Evolutionary conservation across 78 protist species (phyloP).

Genomic region (Chrysochromulina tobinii): DNA sequence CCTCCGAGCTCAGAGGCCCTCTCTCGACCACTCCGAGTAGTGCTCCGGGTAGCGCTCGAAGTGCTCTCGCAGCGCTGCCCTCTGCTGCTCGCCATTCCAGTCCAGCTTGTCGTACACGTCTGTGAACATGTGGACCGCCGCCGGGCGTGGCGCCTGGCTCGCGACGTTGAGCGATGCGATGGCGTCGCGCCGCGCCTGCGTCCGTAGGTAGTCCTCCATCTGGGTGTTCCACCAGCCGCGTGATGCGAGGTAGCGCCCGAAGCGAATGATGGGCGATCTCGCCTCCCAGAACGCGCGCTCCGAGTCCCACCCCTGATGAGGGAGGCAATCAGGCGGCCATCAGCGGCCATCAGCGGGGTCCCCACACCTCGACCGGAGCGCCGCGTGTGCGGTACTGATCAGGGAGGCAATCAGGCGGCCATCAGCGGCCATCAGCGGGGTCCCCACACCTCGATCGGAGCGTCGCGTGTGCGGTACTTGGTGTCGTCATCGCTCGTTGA

Average conservation of each 20-base stretch:
- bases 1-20: background rate
- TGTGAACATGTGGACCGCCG: slow-evolving; percentile 55
- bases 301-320: slow-evolving; percentile 19
- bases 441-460: slow-evolving; percentile 59
- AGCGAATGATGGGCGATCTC: slow-evolving; percentile 26
- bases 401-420: slow-evolving; percentile 13
- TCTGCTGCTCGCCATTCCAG: slow-evolving; percentile 55
- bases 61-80: background rate
- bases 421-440: background rate
- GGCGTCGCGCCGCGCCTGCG: slow-evolving; percentile 35
- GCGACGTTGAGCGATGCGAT: slow-evolving; percentile 61
- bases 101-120: slow-evolving; percentile 83
- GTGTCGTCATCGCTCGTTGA: slow-evolving; percentile 92
- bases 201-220: background rate
- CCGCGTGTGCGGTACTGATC: slow-evolving; percentile 78
- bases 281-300: slow-evolving; percentile 17
- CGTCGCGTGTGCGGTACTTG: slow-evolving; percentile 79
- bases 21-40: background rate
- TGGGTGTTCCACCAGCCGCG: slow-evolving; percentile 14
- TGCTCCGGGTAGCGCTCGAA: slow-evolving; percentile 5
- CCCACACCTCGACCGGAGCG: slow-evolving; percentile 67
- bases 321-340: slow-evolving; percentile 12
- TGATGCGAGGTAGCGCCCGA: background rate
- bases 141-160: background rate
- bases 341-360: background rate